Percentiles rank a stretch among this genome's conserved stretches.
Conservation (phyloP, 2,329 filamentous ascomycete species). For the Epichloe hybrida region DNA sequence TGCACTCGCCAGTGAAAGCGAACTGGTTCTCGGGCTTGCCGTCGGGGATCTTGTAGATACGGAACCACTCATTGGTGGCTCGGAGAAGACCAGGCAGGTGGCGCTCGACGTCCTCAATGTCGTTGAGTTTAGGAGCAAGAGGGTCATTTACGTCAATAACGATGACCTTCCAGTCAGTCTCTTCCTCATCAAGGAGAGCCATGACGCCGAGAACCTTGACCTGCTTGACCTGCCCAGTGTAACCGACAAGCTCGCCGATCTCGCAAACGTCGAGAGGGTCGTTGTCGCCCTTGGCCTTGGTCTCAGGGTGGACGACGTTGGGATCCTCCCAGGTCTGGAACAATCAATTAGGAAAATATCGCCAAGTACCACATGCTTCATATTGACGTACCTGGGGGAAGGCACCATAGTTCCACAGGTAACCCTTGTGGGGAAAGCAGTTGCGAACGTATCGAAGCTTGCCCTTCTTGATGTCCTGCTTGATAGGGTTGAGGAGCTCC, state of each 20-base stretch:
- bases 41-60: slow-evolving; percentile 99
- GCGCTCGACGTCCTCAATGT: slow-evolving; percentile 97
- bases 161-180: slow-evolving; percentile 99
- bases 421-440: slow-evolving; percentile 99
- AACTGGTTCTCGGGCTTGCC: slow-evolving; percentile 99
- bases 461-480: slow-evolving; percentile 99
- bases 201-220: slow-evolving; percentile 99
- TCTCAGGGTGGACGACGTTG: slow-evolving; percentile 90
- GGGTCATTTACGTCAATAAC: slow-evolving; percentile 98
- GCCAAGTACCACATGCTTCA: not conserved
- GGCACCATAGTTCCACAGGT: slow-evolving; percentile 99
- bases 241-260: slow-evolving; percentile 95
- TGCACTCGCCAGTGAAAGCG: slow-evolving; percentile 99
- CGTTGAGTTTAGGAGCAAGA: slow-evolving; percentile 89
- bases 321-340: slow-evolving; percentile 96
- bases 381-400: slow-evolving; percentile 66
- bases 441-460: slow-evolving; percentile 98
- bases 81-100: slow-evolving; percentile 93
- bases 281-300: slow-evolving; percentile 99
- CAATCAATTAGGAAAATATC: not conserved
- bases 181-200: slow-evolving; percentile 97
- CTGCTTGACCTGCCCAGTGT: slow-evolving; percentile 95
- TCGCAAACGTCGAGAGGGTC: slow-evolving; percentile 99
- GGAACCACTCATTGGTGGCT: slow-evolving; percentile 99
- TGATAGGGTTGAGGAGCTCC: slow-evolving; percentile 95